Percentiles rank a stretch among this genome's conserved stretches.
phyloP scores from a whole-genome alignment of 2,329 filamentous ascomycete species.

The Aspergillus udagawae region DNA sequence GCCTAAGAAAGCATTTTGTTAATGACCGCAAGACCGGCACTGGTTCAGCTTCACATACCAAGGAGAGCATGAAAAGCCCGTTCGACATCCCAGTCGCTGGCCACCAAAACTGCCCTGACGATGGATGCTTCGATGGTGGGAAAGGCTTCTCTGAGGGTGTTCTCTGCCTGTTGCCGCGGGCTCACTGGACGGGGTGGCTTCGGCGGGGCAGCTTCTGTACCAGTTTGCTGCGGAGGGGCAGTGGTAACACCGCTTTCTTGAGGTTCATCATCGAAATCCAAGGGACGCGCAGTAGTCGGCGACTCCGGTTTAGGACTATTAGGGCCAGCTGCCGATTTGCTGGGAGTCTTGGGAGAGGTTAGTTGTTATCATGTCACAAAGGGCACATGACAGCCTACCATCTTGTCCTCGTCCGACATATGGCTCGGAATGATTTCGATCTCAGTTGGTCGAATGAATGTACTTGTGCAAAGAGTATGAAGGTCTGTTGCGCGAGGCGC shows the following conservation, averaged over 20 bases:
- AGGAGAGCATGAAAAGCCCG: conserved; percentile 93
- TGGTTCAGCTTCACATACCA: conserved; percentile 48
- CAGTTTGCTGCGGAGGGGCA: conserved; percentile 24
- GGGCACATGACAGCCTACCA: conserved; percentile 21
- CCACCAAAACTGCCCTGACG: conserved; percentile 80
- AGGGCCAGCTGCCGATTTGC: conserved; percentile 29
- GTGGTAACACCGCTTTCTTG: conserved; percentile 39
- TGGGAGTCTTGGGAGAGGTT: conserved; percentile 29
- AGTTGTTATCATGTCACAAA: conserved; percentile 10
- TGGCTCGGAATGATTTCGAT: conserved; percentile 5
- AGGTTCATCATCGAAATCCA: conserved; percentile 57
- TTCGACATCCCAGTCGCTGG: conserved; percentile 83
- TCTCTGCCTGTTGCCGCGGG: conserved; percentile 78
- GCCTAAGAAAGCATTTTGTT: conserved; percentile 42
- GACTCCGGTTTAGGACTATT: conserved; percentile 45
- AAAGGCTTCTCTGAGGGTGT: conserved; percentile 90
- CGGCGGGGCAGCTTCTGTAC: conserved; percentile 53
- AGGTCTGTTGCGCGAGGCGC: background rate
- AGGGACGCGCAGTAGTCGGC: conserved; percentile 52
- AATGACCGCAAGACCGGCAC: background rate
- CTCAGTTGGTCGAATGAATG: background rate
- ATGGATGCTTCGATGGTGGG: conserved; percentile 75
- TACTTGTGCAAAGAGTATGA: background rate
- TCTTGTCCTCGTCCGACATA: conserved; percentile 38
- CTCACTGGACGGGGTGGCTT: conserved; percentile 83